phyloP scores from a whole-genome alignment of 805 yeast genomes.

The Candida argentea region DNA sequence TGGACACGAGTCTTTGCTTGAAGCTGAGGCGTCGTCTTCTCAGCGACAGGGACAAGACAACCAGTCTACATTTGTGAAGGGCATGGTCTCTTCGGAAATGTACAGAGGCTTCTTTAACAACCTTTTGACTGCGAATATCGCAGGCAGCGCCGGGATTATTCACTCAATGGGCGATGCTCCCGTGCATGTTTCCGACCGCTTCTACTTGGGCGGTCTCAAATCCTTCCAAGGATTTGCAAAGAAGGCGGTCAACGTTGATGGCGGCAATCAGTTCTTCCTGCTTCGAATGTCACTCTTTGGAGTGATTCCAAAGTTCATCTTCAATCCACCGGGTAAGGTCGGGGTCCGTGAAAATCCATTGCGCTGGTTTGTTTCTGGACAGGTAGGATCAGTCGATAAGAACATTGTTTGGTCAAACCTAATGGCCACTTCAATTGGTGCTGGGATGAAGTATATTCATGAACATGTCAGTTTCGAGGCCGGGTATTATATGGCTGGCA shows the following conservation, averaged over 20 bases:
- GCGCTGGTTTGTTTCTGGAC: constrained; percentile 49
- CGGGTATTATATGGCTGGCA: constrained; percentile 26
- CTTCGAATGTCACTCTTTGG: constrained; percentile 50
- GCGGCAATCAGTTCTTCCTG: constrained; percentile 57
- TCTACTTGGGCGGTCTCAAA: constrained; percentile 72
- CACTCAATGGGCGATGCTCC: constrained; percentile 23
- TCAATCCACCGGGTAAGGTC: constrained; percentile 8
- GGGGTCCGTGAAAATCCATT: constrained; percentile 18
- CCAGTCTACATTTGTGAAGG: constrained; percentile 22
- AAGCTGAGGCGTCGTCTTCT: constrained; percentile 37
- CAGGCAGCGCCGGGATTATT: constrained; percentile 48
- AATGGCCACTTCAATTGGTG: constrained; percentile 20
- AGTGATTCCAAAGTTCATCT: constrained; percentile 41
- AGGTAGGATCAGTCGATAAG: constrained; percentile 50
- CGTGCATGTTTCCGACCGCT: constrained; percentile 66
- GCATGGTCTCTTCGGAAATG: constrained; percentile 17
- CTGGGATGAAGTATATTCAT: constrained; percentile 29
- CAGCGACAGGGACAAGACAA: constrained; percentile 17
- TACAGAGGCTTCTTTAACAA: constrained; percentile 36
- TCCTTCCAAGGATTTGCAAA: constrained; percentile 61
- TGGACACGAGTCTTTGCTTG: constrained; percentile 52
- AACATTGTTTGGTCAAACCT: constrained; percentile 13
- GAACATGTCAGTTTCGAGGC: constrained; percentile 31
- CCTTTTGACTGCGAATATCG: constrained; percentile 38
- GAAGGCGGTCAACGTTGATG: constrained; percentile 63